phyloP scores from a whole-genome alignment of 768 basidiomycete species.

The Boletus rufocinnamomeus region DNA sequence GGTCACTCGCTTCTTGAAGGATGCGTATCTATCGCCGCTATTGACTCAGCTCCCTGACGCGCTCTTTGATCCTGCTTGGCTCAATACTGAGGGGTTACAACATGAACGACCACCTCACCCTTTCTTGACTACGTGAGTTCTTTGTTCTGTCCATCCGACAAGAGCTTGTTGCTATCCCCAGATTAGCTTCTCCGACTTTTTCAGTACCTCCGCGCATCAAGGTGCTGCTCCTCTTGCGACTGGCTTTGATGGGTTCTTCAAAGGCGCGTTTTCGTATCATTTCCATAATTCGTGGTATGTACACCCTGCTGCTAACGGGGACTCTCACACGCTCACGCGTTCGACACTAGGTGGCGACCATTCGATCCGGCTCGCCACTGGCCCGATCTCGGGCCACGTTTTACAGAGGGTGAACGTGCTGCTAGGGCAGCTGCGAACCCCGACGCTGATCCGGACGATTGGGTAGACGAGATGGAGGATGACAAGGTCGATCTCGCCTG shows the following conservation, averaged over 20 bases:
- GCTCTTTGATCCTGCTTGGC: constrained; percentile 91
- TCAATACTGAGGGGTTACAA: constrained; percentile 89
- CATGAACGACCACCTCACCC: constrained; percentile 91
- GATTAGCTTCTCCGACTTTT: constrained; percentile 77
- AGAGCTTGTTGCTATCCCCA: not conserved
- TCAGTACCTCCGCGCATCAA: constrained; percentile 67
- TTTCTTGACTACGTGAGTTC: constrained; percentile 75
- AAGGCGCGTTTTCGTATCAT: constrained; percentile 90
- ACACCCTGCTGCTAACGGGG: not conserved
- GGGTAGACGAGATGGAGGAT: constrained; percentile 28
- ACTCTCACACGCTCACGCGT: not conserved
- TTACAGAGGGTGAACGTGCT: constrained; percentile 70
- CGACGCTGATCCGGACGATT: constrained; percentile 21
- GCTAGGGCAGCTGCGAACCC: constrained; percentile 46
- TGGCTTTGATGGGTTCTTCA: constrained; percentile 91
- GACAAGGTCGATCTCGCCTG: constrained; percentile 83
- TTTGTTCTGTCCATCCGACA: too few relatives aligned
- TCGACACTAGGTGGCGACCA: constrained; percentile 78
- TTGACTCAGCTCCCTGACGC: constrained; percentile 86
- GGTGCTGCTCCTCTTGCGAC: constrained; percentile 80
- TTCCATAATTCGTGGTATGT: constrained; percentile 89
- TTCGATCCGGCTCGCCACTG: constrained; percentile 87
- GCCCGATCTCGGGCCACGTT: constrained; percentile 84
- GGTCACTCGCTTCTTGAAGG: constrained; percentile 79
- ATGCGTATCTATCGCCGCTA: constrained; percentile 75